These are phyloP conservation scores for Periconia digitata DNA, from an alignment of 2,329 filamentous ascomycete genomes.

Conservation along the genomic window DNA sequence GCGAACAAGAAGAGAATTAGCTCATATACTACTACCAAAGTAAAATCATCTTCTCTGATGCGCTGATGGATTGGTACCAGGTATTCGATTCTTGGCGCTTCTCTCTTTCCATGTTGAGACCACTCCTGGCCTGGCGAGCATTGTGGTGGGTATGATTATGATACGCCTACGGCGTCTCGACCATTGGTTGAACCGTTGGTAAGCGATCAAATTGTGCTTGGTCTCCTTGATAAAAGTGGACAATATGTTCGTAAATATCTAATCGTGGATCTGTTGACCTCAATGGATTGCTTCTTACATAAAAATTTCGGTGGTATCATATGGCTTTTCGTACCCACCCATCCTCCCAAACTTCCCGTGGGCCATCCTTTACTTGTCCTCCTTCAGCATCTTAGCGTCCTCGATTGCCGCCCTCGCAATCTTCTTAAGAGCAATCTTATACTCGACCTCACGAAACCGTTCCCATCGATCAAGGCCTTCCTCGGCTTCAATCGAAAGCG, in stretches of 20 bases:
- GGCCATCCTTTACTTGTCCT: constrained; percentile 16
- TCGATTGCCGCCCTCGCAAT: constrained; percentile 78
- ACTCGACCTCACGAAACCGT: constrained; percentile 81
- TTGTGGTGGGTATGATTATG: no score
- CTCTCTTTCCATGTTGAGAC: no score
- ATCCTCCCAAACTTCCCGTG: background rate
- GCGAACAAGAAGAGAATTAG: no score
- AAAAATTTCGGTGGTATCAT: background rate
- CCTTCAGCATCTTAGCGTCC: constrained; percentile 59
- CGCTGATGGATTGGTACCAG: no score
- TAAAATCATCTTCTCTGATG: no score
- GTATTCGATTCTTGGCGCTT: no score
- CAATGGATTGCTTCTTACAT: background rate
- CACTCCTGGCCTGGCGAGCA: no score
- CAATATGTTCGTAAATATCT: background rate
- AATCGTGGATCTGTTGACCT: background rate
- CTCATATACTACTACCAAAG: no score
- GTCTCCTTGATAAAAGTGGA: background rate
- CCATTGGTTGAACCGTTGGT: no score
- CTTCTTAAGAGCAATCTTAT: constrained; percentile 82
- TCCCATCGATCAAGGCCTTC: constrained; percentile 87
- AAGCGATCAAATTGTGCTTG: background rate
- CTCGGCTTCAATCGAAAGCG: constrained; percentile 83
- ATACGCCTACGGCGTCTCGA: no score
- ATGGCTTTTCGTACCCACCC: background rate